phyloP scores from a whole-genome alignment of 2,329 filamentous ascomycete genomes.

The Rhynchosporium agropyri region DNA sequence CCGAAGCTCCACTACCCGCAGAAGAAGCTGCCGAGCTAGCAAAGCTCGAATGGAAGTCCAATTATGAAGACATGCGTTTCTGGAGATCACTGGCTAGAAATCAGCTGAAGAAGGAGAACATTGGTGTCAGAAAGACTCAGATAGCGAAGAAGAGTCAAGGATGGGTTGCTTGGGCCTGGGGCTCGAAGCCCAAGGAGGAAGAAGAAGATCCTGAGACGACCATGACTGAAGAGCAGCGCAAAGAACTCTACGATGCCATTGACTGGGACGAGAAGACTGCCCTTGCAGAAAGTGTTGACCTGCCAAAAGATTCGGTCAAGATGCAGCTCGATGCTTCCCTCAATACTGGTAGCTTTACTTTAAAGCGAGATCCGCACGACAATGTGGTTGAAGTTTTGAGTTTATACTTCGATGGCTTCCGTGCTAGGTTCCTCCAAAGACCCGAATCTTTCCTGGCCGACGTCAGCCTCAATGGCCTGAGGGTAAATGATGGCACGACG shows the following conservation, averaged over 20 bases:
- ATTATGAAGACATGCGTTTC: slow-evolving; percentile 94
- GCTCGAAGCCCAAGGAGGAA: slow-evolving; percentile 64
- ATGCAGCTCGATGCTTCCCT: slow-evolving; percentile 90
- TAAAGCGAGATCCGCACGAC: slow-evolving; percentile 83
- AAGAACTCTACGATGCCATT: slow-evolving; percentile 96
- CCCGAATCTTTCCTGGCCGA: slow-evolving; percentile 90
- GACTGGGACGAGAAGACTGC: slow-evolving; percentile 98
- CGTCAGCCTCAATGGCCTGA: slow-evolving; percentile 86
- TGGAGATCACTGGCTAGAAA: slow-evolving; percentile 95
- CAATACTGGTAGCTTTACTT: slow-evolving; percentile 93
- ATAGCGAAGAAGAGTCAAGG: slow-evolving; percentile 68
- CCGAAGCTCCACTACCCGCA: slow-evolving; percentile 66
- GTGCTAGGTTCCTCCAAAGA: slow-evolving; percentile 83
- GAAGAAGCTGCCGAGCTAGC: slow-evolving; percentile 74
- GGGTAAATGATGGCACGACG: slow-evolving; percentile 95
- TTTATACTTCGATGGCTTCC: slow-evolving; percentile 92
- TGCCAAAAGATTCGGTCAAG: slow-evolving; percentile 89
- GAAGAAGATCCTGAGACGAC: slow-evolving; percentile 74
- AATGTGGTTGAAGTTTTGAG: slow-evolving; percentile 80
- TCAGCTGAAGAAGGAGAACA: slow-evolving; percentile 92
- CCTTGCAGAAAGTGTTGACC: slow-evolving; percentile 82
- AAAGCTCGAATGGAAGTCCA: slow-evolving; percentile 81
- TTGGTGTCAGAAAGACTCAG: slow-evolving; percentile 77
- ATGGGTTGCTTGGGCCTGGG: slow-evolving; percentile 94
- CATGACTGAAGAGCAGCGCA: slow-evolving; percentile 93